Evolutionary conservation across 441 rosid genomes (phyloP).

Genomic region (Populus hybrid): DNA sequence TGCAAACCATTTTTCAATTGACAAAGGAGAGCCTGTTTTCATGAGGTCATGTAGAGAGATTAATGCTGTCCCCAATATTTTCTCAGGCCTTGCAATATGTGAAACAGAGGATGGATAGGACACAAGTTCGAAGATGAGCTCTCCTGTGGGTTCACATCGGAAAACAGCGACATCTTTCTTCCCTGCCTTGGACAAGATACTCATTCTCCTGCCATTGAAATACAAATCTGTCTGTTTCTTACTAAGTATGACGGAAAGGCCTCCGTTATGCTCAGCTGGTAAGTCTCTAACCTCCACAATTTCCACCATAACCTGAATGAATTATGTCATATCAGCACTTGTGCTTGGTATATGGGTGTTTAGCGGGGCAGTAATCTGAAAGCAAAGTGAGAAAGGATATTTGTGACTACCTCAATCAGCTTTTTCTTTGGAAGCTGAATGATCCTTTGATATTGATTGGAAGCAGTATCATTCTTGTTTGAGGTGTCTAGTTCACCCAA

Average conservation of each 20-base stretch:
- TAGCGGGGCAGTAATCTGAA: neutral
- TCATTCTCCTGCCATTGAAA: slow-evolving; percentile 7
- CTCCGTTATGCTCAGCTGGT: slow-evolving; percentile 47
- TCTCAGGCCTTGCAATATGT: slow-evolving; percentile 4
- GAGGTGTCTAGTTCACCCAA: slow-evolving; percentile 22
- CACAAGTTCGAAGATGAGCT: slow-evolving; percentile 50
- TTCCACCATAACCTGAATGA: slow-evolving; percentile 58
- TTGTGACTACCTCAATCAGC: slow-evolving; percentile 41
- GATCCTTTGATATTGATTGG: slow-evolving; percentile 14
- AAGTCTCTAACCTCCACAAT: slow-evolving; percentile 48
- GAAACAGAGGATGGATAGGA: neutral
- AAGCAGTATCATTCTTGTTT: slow-evolving; percentile 24
- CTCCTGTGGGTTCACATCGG: slow-evolving; percentile 63
- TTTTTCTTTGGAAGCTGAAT: slow-evolving; percentile 35
- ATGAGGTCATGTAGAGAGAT: slow-evolving; percentile 46
- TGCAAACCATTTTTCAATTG: slow-evolving; percentile 62
- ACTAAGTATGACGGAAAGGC: slow-evolving; percentile 38
- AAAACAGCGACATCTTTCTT: slow-evolving; percentile 55
- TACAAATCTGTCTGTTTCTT: slow-evolving; percentile 24
- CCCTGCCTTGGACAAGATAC: slow-evolving; percentile 40
- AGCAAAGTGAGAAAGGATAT: slow-evolving; percentile 1
- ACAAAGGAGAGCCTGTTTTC: slow-evolving; percentile 46
- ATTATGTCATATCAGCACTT: neutral
- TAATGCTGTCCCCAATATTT: slow-evolving; percentile 41
- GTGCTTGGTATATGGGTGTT: slow-evolving; percentile 7